Percentiles rank a stretch among this genome's conserved stretches.
phyloP scores from a whole-genome alignment of 768 basidiomycete genomes.

The Strobilomyces dryophilus region DNA sequence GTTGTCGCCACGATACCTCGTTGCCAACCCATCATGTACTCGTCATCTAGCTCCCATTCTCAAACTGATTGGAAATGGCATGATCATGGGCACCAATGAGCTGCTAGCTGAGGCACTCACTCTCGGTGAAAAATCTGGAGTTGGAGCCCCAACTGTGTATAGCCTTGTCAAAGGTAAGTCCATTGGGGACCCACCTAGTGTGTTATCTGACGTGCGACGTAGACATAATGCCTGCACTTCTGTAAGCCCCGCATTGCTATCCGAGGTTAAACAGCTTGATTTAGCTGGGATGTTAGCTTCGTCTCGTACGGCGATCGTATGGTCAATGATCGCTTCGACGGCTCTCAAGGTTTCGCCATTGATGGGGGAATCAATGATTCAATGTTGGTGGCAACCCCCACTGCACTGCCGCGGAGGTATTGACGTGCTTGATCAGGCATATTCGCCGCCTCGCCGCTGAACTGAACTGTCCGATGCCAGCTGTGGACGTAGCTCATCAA shows the following conservation, averaged over 20 bases:
- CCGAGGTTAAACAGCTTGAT: not conserved
- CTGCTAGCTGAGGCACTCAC: constrained; percentile 81
- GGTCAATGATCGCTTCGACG: constrained; percentile 71
- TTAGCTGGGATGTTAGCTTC: constrained; percentile 34
- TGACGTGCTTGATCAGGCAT: constrained; percentile 38
- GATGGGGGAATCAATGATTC: constrained; percentile 90
- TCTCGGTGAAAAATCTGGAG: constrained; percentile 79
- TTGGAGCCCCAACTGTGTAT: constrained; percentile 57
- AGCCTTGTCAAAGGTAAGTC: constrained; percentile 53
- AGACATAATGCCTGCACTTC: constrained; percentile 70
- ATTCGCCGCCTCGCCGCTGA: constrained; percentile 67
- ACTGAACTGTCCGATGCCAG: constrained; percentile 66
- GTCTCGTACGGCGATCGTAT: constrained; percentile 64
- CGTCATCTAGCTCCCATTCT: constrained; percentile 51
- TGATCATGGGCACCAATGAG: constrained; percentile 75
- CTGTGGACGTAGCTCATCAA: constrained; percentile 67
- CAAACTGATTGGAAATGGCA: constrained; percentile 78
- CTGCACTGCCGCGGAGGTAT: not conserved
- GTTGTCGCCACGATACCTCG: not conserved
- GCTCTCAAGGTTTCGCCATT: constrained; percentile 68
- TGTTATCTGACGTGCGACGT: constrained; percentile 16
- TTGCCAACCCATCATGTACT: not conserved
- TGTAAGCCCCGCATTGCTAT: constrained; percentile 31
- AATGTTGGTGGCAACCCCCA: constrained; percentile 35
- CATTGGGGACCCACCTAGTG: not conserved